Evolutionary conservation across 352 stramenopile species (phyloP), one percentile per base, ranked within the genome.

Genomic region (Globisporangium iwayamae): DNA sequence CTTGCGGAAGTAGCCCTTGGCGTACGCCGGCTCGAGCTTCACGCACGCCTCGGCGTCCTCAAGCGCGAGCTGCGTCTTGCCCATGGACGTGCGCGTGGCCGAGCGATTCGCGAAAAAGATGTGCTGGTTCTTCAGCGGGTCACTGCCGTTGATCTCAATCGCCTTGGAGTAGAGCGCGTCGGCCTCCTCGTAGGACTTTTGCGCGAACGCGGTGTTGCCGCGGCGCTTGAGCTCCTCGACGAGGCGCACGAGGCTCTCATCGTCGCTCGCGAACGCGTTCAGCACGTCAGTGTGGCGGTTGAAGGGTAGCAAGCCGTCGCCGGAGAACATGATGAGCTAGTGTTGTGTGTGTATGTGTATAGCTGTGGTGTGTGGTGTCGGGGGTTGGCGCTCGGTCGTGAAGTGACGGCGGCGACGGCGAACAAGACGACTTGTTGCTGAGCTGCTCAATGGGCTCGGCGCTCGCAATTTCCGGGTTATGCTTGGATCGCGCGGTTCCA

Each of bases 131-230:
- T 73, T 70, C 55, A 78, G 71, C 61, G 67, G 70, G 47, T 90
- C 70, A 45, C 57, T 68, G 47, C 38, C 46, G 64, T 91, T 90
- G 61, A 94, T 63, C 30, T 97, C 84, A 62, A 99, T 91, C 38
- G 89, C 97, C 70, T 98, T 98, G 61, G 83, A 83, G 80, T 99
- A 99, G n/a, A 99, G 81, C 60, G 91, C 80, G 56, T 99, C 93
- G 18, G 96, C 96, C 65, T 98, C 94, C 45, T 97, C 91, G 50
- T 90, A 77, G 30, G 80, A 68, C 64, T 93, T 93, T 65, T 92
- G 79, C 69, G 78, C 61, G 72, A 97, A 97, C 6, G 89, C 89
- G 7, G 85, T 81, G 64, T 97, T 97, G 56, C 89, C 89, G 10
- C 89, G 83, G 16, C 85, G 80, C 75, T 96, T 97, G 57, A 97